Conservation (phyloP, 768 basidiomycete genomes). For the Boletus barrowsii region DNA sequence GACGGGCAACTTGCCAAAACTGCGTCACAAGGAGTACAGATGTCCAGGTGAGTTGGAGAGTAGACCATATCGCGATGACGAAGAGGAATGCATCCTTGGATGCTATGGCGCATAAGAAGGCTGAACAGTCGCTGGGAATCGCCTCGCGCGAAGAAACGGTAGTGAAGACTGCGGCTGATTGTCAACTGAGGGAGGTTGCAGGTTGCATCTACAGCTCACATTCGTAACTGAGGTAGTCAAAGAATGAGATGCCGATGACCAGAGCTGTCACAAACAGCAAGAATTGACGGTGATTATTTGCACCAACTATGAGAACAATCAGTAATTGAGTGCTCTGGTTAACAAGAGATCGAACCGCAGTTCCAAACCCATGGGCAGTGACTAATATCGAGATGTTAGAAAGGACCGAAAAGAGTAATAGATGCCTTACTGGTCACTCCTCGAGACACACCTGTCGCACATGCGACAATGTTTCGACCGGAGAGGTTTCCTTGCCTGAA, state of each 20-base stretch:
- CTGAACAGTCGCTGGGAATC: constrained; percentile 18
- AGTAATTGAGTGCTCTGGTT: background rate
- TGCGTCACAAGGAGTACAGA: constrained; percentile 81
- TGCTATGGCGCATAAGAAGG: constrained; percentile 63
- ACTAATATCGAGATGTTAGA: constrained; percentile 39
- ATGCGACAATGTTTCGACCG: constrained; percentile 94
- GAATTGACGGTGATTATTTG: constrained; percentile 94
- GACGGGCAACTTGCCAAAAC: constrained; percentile 86
- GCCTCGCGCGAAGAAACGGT: constrained; percentile 25
- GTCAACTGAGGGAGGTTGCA: background rate
- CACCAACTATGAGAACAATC: constrained; percentile 58
- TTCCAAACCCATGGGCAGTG: constrained; percentile 99
- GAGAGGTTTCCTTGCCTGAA: constrained; percentile 80
- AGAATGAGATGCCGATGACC: constrained; percentile 73
- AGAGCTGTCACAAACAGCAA: constrained; percentile 87
- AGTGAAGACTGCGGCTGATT: constrained; percentile 50
- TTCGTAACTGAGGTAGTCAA: constrained; percentile 80
- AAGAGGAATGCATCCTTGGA: constrained; percentile 81
- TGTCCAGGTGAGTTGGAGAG: constrained; percentile 96
- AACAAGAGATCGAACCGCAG: constrained; percentile 59
- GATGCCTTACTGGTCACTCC: constrained; percentile 84
- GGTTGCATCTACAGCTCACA: constrained; percentile 50
- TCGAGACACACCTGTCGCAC: constrained; percentile 85
- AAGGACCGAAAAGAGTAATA: background rate
- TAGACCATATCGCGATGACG: constrained; percentile 78